A percentile compares a stretch with the other conserved stretches of the same genome.
phyloP scores from a whole-genome alignment of 2,329 filamentous ascomycete species.

The Cyphellophora europaea region DNA sequence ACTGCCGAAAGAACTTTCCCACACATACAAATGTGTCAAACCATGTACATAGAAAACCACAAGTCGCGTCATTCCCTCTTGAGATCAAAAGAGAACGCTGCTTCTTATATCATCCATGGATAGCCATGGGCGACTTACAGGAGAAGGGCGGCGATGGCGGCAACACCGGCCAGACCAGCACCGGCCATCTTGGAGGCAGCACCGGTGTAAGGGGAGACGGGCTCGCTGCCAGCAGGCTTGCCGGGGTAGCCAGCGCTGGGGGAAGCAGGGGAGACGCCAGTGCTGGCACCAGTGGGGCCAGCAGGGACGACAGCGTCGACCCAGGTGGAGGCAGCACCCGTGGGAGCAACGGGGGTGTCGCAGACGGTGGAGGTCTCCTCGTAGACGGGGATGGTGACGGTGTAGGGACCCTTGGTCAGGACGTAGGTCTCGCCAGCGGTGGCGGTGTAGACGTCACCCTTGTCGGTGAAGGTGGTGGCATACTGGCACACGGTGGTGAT shows the following conservation, averaged over 20 bases:
- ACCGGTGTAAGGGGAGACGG: slow-evolving; percentile 1
- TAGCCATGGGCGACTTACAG: slow-evolving; percentile 15
- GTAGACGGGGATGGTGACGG: background rate
- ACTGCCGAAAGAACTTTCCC: too few species aligned
- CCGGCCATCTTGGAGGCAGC: slow-evolving; percentile 14
- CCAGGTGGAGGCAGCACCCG: background rate
- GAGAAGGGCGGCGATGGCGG: slow-evolving; percentile 18
- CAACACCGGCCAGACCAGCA: slow-evolving; percentile 20
- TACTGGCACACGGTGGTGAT: background rate
- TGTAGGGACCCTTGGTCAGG: slow-evolving; percentile 1
- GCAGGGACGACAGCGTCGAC: background rate
- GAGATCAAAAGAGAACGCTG: too few species aligned
- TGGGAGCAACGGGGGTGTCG: background rate
- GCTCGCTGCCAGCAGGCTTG: too few species aligned
- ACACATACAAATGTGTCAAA: too few species aligned
- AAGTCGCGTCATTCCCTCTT: too few species aligned
- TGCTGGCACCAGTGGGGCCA: slow-evolving; percentile 1
- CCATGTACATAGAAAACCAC: too few species aligned
- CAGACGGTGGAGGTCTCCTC: background rate
- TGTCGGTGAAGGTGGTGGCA: background rate
- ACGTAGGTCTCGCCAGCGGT: background rate
- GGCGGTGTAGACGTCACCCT: background rate
- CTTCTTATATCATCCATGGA: too few species aligned
- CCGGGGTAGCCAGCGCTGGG: too few species aligned
- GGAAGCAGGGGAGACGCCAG: background rate